Base-by-base conservation (phyloP, 2,329 filamentous ascomycete genomes). In the Exophiala aquamarina region DNA sequence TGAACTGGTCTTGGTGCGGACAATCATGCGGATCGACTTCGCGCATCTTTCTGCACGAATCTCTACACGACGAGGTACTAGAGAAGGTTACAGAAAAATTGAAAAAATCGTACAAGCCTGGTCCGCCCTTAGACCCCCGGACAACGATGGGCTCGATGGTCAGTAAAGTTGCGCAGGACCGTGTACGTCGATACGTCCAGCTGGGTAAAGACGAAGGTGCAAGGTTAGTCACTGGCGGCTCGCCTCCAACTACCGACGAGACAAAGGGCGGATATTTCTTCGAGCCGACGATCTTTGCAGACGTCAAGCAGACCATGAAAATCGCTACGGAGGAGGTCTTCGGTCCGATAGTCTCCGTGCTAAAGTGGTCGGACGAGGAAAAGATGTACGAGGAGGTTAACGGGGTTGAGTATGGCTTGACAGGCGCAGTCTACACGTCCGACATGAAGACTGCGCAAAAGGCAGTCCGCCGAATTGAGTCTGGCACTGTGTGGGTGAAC, bases 11-110 rank as follows among this genome's bases (percentile, higher is more conserved):
- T 10, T 60, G 58, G 58, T 53, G 51, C 15, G 60, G 59, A 17
- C 58, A 86, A 61, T 74, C 84, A n/a, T 86, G 83, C 67, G 80
- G 78, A 6, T 80, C 82, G 5, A 84, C 79, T 0, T 82, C 80
- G 10, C 75, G 83, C 9, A 74, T 87, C 10, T 68, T 85, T 2
- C 82, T 87, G 2, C 81, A 87, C 43, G 77, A 81, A 21, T 65
- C 64, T 5, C 65, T 82, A 31, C 75, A 79, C 39, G 81, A 87
- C 31, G 71, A 79, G 41, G 89, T 89, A 59, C 63, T 89, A n/a
- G n/a, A n/a, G n/a, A n/a, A n/a, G n/a, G n/a, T n/a, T n/a, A n/a
- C n/a, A n/a, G 71, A 79, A 35, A 70, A 77, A 48, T 71, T 87
- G 44, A 73, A 76, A 50, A 69, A 72, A n/a, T 78, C 79, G 23